Evolutionary conservation across 208 protist species (phyloP).

Genomic region (Perkinsela sp.): DNA sequence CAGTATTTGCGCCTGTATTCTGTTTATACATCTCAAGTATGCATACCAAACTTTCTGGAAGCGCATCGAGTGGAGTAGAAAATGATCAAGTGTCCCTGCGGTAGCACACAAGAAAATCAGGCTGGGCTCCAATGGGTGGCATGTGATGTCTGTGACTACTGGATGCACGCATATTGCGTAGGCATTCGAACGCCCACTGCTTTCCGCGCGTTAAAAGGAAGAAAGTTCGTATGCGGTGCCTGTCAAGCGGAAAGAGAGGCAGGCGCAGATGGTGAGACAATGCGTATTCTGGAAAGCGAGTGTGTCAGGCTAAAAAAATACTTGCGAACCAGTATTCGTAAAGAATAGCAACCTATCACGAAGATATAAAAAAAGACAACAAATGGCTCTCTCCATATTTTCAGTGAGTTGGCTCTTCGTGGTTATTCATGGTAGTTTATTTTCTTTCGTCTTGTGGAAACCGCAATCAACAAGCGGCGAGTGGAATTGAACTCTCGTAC

Average conservation of each 20-base stretch:
- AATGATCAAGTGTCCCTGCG: background rate
- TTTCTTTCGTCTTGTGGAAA: no score
- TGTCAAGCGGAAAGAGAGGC: background rate
- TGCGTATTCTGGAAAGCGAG: background rate
- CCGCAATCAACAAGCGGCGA: no score
- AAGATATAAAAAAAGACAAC: no score
- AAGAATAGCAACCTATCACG: no score
- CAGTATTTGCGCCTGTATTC: no score
- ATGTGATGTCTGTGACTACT: background rate
- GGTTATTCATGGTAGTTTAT: no score
- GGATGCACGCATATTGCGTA: background rate
- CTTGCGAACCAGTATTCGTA: no score
- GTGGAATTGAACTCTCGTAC: no score
- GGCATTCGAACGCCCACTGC: background rate
- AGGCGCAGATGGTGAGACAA: background rate
- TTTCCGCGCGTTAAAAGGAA: background rate
- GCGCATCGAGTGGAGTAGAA: constrained; percentile 46
- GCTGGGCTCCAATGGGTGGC: background rate
- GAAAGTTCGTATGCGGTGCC: background rate
- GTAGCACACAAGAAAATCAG: background rate
- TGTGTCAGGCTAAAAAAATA: background rate
- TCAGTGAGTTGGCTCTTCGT: no score
- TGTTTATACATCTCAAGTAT: no score
- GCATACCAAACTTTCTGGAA: constrained; percentile 68
- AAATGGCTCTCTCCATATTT: no score